Evolutionary conservation across 179 eudicot genomes (phyloP), one percentile per base, ranked within the genome.

Genomic region (Drosera spatulata): DNA sequence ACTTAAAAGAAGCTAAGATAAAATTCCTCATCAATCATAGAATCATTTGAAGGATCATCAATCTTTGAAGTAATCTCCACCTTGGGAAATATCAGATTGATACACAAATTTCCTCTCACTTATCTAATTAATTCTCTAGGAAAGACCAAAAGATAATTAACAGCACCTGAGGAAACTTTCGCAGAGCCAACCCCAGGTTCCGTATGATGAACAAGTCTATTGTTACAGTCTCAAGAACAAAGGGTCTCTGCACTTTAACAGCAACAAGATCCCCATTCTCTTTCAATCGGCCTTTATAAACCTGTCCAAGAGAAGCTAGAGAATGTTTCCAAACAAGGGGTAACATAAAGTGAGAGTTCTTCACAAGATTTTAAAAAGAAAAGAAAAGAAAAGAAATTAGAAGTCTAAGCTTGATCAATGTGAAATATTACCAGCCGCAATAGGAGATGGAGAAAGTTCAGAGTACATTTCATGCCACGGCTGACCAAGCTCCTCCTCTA

Each of bases 291-390:
- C 99, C 99, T 79, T 86, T 93, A 59, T 93, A 93, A 66, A 93
- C 99, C 78, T 93, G 99, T 65, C 96, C 99, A 66, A 93, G 99
- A 54, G 99, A 93, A 46, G 99, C 99, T 93, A 93, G 59, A 71
- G 55, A 71, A 13, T 42, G 59, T 66, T 71, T 53, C 53, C 65
- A 62, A 57, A 50, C 13, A 67, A 63, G 55, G 55, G 55, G 45
- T 7, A 43, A 43, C 5, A 44, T 22, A 63, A 55, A 5, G 33
- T 50, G 50, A 39, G 46, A 59, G 53, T 46, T 10, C 37, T 42
- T 22, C 33, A 4, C 61, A 42, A 7, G 44, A 58, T 0, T 4
- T 4, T 4, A 43, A 43, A 43, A 43, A 43, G 6, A 43, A 7
- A 7, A 43, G 45, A 43, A 22, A 22, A 22, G 33, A 22, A 22